Base-by-base conservation (phyloP, 345 rosid genomes). In the Brassica rapa region DNA sequence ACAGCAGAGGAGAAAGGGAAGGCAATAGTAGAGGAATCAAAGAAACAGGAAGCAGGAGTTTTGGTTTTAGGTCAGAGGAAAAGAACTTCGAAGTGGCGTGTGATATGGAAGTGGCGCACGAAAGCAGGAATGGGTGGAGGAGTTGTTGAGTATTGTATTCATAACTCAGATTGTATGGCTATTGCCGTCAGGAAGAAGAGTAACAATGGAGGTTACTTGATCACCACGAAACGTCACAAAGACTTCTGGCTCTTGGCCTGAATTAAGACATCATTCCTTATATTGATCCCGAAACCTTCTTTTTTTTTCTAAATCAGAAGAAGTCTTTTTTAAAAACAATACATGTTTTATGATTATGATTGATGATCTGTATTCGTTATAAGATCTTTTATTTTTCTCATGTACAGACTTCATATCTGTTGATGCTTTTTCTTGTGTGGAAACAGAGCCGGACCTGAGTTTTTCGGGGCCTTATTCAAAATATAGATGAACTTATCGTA, bases 1-100 rank as follows among this genome's bases (percentile, higher is more conserved):
- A 97, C 93, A 33, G 94, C 89, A 5, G 88, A 87, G 63, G 99
- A 95, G 66, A 93, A 89, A 82, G 98, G 99, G 21, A 89, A 90
- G 78, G 37, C 86, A 3, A 91, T 93, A 76, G 90, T 95, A 51
- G 96, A 89, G 74, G 98, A 93, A 74, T 91, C 99, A n/a, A 93
- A 81, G 71, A 93, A 84, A 72, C 87, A 88, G 82, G 90, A 85
- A 10, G 96, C 73, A 27, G 84, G 88, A 19, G 90, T 91, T 56
- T 80, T 93, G 67, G 93, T 95, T 29, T 30, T 95, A 43, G 99
- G 98, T 49, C 97, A 91, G 72, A 90, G 86, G 72, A 95, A 87
- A 72, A 77, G 88, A 66, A 88, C 93, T 1, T 86, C 86, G 71
- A 90, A 90, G 6, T 91, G 99, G 99, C 84, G 91, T 3, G 84